Base-by-base conservation (phyloP, 768 basidiomycete species). In the Rhodotorula sphaerocarpa region DNA sequence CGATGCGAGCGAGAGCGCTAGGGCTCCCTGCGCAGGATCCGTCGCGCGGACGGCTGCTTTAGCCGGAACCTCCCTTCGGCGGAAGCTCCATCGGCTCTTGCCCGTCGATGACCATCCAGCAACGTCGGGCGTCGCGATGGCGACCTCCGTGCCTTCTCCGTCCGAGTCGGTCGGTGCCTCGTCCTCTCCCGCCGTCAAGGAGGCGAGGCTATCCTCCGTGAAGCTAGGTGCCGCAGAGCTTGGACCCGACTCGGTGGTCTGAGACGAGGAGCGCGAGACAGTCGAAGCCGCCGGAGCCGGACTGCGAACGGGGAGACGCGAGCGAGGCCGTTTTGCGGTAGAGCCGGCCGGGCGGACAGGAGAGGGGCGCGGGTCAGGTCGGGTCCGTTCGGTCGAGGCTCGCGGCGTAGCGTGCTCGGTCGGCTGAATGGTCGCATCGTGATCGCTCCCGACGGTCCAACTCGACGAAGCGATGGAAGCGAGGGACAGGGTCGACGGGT, bases 191-290 rank as follows among this genome's bases (percentile, higher is more conserved):
- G 53, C 41, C 2, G 50, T 51, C 16, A 65, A 48, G 47, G 52
- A 55, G 27, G 39, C 20, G 15, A 59, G 42, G 36, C 63, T 65
- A 52, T 59, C 63, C 12, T 61, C 65, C 7, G 51, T 61, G 6
- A 66, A 33, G n/a, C 50, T 43, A 1, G 65, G 65, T 7, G 60
- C 58, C 0, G 53, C 41, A 0, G 59, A 54, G 15, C 60, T 46
- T 28, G n/a, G 27, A 25, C 50, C 47, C 33, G 50, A 47, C 56
- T 55, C 47, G 41, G 52, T 55, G 20, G 47, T 43, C 34, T n/a
- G 25, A 15, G 23, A 15, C 2, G n/a, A 28, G 7, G 42, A 30
- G 43, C 50, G 23, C 15, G 23, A 44, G 10, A 39, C 10, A 10
- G 36, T 9, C 36, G 36, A 16, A 16, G 16, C 36, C 36, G 36